phyloP scores from a whole-genome alignment of 2,329 filamentous ascomycete species.

The Rutstroemia sp. region DNA sequence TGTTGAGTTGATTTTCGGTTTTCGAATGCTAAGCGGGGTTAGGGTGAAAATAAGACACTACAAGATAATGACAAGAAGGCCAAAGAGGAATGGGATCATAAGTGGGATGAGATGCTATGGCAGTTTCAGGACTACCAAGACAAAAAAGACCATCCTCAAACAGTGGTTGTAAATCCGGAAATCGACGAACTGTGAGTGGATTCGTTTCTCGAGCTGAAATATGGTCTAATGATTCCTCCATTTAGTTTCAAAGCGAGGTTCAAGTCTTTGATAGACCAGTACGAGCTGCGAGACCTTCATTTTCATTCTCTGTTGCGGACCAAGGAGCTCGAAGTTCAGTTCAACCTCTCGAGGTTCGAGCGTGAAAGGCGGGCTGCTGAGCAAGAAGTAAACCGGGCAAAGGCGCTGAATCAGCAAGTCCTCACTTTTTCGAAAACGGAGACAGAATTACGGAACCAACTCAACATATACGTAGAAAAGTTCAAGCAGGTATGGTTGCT shows the following conservation, averaged over 20 bases:
- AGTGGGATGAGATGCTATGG: constrained; percentile 70
- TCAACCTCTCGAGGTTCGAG: constrained; percentile 81
- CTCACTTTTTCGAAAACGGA: constrained; percentile 96
- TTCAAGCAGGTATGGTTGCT: constrained; percentile 82
- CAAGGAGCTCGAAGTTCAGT: constrained; percentile 93
- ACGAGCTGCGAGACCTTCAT: constrained; percentile 89
- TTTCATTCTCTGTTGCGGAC: constrained; percentile 87
- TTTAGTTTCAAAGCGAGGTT: constrained; percentile 75
- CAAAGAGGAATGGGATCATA: constrained; percentile 75
- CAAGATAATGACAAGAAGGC: constrained; percentile 80
- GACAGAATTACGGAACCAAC: constrained; percentile 83
- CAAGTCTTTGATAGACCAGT: constrained; percentile 94
- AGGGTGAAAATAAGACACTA: constrained; percentile 90
- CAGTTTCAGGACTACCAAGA: constrained; percentile 86
- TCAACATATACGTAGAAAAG: constrained; percentile 98
- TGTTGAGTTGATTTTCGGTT: constrained; percentile 5
- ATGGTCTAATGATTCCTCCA: constrained; percentile 34
- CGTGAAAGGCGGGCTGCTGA: constrained; percentile 86
- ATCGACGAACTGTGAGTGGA: constrained; percentile 70
- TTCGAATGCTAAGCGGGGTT: constrained; percentile 17
- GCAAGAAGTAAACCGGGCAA: constrained; percentile 68
- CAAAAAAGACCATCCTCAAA: constrained; percentile 76
- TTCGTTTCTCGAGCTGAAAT: constrained; percentile 7
- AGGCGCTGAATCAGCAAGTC: constrained; percentile 83
- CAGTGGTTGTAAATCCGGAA: constrained; percentile 75